These are phyloP conservation scores for Tricholoma furcatifolium DNA, from an alignment of 768 basidiomycete species.

Conservation along the genomic window DNA sequence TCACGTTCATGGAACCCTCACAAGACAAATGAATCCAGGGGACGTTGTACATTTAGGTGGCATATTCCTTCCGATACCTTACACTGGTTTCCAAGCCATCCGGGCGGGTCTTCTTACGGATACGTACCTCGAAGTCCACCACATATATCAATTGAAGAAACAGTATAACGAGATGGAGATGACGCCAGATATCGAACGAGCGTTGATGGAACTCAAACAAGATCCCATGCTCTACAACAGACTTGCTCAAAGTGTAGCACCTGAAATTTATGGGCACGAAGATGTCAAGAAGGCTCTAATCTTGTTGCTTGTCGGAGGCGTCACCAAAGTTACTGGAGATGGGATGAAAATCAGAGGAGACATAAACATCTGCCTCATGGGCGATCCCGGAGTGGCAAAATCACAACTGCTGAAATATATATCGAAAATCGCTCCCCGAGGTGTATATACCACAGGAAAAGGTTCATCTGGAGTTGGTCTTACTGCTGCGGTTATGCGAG, in stretches of 20 bases:
- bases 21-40: conserved; percentile 90
- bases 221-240: conserved; percentile 86
- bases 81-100: conserved; percentile 96
- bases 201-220: conserved; percentile 63
- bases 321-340: conserved; percentile 92
- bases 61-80: conserved; percentile 95
- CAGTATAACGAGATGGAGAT: conserved; percentile 95
- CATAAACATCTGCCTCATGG: conserved; percentile 97
- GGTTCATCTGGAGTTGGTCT: conserved; percentile 99
- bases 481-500: conserved; percentile 98
- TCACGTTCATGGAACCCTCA: conserved; percentile 89
- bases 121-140: conserved; percentile 91
- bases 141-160: conserved; percentile 94
- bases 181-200: conserved; percentile 76
- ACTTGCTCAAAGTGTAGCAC: conserved; percentile 92
- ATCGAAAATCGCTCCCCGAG: conserved; percentile 95
- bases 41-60: conserved; percentile 96
- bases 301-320: conserved; percentile 90
- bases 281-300: conserved; percentile 97
- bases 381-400: conserved; percentile 99
- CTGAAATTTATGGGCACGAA: conserved; percentile 96
- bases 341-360: conserved; percentile 99
- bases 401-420: conserved; percentile 98
- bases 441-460: conserved; percentile 97
- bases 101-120: conserved; percentile 96